A percentile compares a stretch with the other conserved stretches of the same genome.
These are phyloP conservation scores for Hypoxylon rubiginosum DNA, from an alignment of 2,329 filamentous ascomycete species.

Conservation along the genomic window DNA sequence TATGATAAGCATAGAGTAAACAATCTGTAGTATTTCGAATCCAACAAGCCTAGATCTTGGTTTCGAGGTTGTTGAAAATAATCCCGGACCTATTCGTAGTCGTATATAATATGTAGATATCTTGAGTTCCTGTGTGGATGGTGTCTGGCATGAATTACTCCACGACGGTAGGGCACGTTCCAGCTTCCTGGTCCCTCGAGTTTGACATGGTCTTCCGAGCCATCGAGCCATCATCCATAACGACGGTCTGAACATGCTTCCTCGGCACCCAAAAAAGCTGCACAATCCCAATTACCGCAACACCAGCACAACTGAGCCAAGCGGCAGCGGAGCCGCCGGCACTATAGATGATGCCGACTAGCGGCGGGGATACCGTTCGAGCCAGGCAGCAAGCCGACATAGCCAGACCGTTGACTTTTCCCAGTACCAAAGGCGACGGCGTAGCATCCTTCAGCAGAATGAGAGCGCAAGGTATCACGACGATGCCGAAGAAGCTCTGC, in stretches of 20 bases:
- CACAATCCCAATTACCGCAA: constrained; percentile 48
- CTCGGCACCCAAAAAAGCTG: constrained; percentile 52
- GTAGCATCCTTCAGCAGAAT: constrained; percentile 81
- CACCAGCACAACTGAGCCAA: constrained; percentile 56
- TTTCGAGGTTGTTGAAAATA: background rate
- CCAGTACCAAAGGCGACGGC: constrained; percentile 71
- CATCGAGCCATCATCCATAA: constrained; percentile 32
- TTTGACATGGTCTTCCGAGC: constrained; percentile 29
- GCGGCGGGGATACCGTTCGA: constrained; percentile 76
- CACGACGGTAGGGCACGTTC: background rate
- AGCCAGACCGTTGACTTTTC: constrained; percentile 79
- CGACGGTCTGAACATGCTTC: constrained; percentile 43
- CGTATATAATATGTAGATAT: background rate
- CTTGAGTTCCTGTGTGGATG: background rate
- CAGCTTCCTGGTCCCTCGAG: constrained; percentile 12
- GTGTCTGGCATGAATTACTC: constrained; percentile 5
- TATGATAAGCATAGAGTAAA: background rate
- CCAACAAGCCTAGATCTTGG: background rate
- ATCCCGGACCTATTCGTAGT: background rate
- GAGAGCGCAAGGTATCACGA: constrained; percentile 76
- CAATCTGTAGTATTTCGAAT: background rate
- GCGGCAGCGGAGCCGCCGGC: constrained; percentile 63
- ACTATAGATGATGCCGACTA: constrained; percentile 77
- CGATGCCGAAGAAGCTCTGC: constrained; percentile 76
- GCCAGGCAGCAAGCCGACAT: constrained; percentile 79